Percentiles rank a stretch among this genome's conserved stretches.
phyloP scores from a whole-genome alignment of 1,284 basidiomycete genomes.

The Bothia castanella region DNA sequence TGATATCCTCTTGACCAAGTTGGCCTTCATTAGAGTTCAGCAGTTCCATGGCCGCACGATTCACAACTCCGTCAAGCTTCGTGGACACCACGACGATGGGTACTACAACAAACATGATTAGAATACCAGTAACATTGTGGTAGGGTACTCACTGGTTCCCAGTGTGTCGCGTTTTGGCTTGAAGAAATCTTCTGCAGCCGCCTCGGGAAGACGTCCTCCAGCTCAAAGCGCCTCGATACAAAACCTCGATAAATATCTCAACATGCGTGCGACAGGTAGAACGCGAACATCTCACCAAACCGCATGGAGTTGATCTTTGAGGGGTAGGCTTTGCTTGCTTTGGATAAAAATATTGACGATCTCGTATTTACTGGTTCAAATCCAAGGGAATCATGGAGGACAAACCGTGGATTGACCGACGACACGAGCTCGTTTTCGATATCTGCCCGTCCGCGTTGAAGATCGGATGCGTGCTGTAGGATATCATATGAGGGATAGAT shows the following conservation, averaged over 20 bases:
- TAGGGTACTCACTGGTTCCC: background rate
- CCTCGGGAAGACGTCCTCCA: background rate
- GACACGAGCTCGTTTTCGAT: background rate
- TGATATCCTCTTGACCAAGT: background rate
- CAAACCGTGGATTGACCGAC: background rate
- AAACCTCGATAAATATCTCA: background rate
- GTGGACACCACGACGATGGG: background rate
- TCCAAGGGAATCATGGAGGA: conserved; percentile 3
- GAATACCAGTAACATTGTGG: too few relatives aligned
- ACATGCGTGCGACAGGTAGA: too few relatives aligned
- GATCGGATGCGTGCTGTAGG: background rate
- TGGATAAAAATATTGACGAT: background rate
- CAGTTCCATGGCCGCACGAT: background rate
- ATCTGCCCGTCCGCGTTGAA: background rate
- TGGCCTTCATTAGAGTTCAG: background rate
- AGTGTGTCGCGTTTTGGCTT: background rate
- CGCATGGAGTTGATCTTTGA: background rate
- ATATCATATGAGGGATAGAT: background rate
- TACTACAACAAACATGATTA: too few relatives aligned
- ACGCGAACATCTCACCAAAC: background rate
- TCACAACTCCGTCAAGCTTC: background rate
- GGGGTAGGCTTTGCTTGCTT: background rate
- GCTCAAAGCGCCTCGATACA: background rate
- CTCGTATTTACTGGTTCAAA: conserved; percentile 1
- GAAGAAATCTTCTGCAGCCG: background rate